Conservation (phyloP, 768 basidiomycete genomes). For the Boletus sensibilis region DNA sequence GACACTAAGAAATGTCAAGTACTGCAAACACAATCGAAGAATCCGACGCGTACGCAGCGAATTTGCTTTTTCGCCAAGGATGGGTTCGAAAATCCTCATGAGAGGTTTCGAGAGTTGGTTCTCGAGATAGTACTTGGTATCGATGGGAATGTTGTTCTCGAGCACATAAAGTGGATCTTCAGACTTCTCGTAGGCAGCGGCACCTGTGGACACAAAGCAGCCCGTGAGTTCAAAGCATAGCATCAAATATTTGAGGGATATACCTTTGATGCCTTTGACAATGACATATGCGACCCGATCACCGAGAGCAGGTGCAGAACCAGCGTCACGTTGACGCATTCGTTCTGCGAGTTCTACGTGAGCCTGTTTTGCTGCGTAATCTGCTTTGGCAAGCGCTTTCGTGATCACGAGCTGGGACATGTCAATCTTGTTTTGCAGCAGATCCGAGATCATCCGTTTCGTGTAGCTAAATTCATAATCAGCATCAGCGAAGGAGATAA, state of each 20-base stretch:
- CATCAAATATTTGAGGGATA: neutral
- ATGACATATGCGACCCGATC: slow-evolving; percentile 99
- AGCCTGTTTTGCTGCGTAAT: slow-evolving; percentile 93
- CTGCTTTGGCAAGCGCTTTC: slow-evolving; percentile 90
- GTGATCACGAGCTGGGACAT: slow-evolving; percentile 99
- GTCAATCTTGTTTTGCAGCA: slow-evolving; percentile 95
- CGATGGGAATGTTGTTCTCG: slow-evolving; percentile 97
- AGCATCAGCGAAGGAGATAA: slow-evolving; percentile 14
- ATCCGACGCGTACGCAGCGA: slow-evolving; percentile 61
- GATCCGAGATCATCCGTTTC: slow-evolving; percentile 89
- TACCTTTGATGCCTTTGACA: slow-evolving; percentile 92
- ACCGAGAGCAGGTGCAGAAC: slow-evolving; percentile 95
- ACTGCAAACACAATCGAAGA: neutral
- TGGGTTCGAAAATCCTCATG: slow-evolving; percentile 97
- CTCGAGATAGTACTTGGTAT: slow-evolving; percentile 97
- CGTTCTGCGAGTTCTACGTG: slow-evolving; percentile 94
- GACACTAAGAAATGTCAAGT: slow-evolving; percentile 56
- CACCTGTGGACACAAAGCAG: slow-evolving; percentile 49
- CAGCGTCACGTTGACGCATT: slow-evolving; percentile 95
- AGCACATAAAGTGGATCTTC: slow-evolving; percentile 97
- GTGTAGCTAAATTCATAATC: slow-evolving; percentile 62
- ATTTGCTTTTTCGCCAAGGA: slow-evolving; percentile 87
- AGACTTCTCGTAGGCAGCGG: slow-evolving; percentile 97
- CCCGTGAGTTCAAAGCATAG: neutral
- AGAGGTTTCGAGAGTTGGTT: slow-evolving; percentile 97